phyloP scores from a whole-genome alignment of 495 filamentous ascomycete genomes.

The Aspergillus conjunctus region DNA sequence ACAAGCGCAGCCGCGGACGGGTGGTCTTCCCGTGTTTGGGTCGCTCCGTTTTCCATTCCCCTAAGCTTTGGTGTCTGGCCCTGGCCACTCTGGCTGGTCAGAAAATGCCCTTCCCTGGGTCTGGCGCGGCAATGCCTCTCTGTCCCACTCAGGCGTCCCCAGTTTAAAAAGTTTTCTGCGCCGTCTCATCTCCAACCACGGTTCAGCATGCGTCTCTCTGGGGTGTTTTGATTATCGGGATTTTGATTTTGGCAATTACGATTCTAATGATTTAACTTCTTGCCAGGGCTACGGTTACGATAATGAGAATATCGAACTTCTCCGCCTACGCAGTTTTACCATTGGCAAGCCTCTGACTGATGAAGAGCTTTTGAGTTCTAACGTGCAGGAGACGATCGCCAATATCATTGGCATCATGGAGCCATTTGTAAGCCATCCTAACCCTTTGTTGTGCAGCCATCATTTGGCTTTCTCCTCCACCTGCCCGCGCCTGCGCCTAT shows the following conservation, averaged over 20 bases:
- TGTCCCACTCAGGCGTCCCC: constrained; percentile 25
- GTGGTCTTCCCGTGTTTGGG: constrained; percentile 25
- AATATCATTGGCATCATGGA: constrained; percentile 60
- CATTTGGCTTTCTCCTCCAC: constrained; percentile 29
- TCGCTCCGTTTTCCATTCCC: constrained; percentile 20
- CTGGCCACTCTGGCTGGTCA: constrained; percentile 16
- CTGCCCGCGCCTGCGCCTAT: constrained; percentile 37
- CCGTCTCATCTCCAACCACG: constrained; percentile 50
- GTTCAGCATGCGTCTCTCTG: constrained; percentile 31
- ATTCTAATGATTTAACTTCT: constrained; percentile 22
- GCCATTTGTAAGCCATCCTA: constrained; percentile 59
- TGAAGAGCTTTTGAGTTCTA: constrained; percentile 48
- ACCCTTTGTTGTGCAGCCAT: constrained; percentile 27
- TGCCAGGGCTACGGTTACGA: constrained; percentile 70
- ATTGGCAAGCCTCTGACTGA: constrained; percentile 66
- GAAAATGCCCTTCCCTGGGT: constrained; percentile 19
- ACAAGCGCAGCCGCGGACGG: constrained; percentile 32
- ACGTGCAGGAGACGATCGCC: constrained; percentile 57
- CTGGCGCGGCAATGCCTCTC: constrained; percentile 24
- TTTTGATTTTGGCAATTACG: constrained; percentile 20
- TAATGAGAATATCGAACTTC: constrained; percentile 71
- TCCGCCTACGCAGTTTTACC: constrained; percentile 77
- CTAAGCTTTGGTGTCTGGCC: constrained; percentile 10
- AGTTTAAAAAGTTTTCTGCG: constrained; percentile 32
- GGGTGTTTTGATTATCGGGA: constrained; percentile 9